A percentile compares a stretch with the other conserved stretches of the same genome.
Evolutionary conservation across 2,329 filamentous ascomycete species (phyloP).

Genomic region (Diaporthe sp.): DNA sequence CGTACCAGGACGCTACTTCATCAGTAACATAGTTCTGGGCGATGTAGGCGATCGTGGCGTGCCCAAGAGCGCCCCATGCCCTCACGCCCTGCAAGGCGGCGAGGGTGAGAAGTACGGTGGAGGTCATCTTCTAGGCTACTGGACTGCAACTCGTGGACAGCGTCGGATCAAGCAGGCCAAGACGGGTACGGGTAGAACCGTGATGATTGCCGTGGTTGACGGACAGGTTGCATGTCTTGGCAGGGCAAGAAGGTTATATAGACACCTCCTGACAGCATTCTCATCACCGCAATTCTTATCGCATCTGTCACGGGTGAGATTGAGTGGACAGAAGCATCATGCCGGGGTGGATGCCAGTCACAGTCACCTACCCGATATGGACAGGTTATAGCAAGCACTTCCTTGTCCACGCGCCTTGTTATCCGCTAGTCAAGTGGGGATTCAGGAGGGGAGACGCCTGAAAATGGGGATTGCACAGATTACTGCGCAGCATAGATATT

Average conservation of each 20-base stretch:
- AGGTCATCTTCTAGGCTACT: conserved; percentile 8
- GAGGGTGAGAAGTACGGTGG: conserved; percentile 26
- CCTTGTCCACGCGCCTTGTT: background rate
- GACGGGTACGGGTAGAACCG: conserved; percentile 21
- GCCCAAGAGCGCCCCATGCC: conserved; percentile 44
- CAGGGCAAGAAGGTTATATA: background rate
- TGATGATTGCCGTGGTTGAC: conserved; percentile 7
- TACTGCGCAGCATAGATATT: conserved; percentile 6
- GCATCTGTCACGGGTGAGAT: background rate
- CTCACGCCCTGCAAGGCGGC: conserved; percentile 29
- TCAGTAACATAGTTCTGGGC: conserved; percentile 49
- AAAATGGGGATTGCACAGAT: conserved; percentile 4
- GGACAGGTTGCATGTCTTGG: conserved; percentile 6
- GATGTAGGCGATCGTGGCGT: conserved; percentile 52
- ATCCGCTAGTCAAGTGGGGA: conserved; percentile 12
- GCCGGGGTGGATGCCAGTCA: background rate
- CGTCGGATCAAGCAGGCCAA: background rate
- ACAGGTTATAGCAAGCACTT: background rate
- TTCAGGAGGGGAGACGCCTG: background rate
- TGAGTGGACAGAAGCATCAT: background rate
- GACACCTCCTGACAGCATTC: background rate
- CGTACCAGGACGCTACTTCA: conserved; percentile 42
- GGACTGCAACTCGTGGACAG: background rate
- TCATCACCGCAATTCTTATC: background rate
- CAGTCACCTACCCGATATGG: conserved; percentile 9